Conservation (phyloP, 1,284 basidiomycete genomes). For the Cutaneotrichosporon curvatum region DNA sequence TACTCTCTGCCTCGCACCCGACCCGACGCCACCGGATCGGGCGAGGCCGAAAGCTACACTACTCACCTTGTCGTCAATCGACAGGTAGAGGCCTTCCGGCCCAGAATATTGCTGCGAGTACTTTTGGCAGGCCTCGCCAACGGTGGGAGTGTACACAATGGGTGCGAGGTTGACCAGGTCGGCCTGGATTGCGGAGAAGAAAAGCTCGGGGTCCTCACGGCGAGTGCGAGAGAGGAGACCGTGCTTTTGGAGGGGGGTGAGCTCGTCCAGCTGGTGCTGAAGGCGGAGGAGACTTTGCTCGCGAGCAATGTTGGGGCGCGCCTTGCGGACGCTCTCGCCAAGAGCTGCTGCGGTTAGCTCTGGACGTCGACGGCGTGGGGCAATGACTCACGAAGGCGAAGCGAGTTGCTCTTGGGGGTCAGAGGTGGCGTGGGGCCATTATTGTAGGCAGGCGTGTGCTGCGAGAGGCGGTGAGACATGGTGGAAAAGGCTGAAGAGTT, state of each 20-base stretch:
- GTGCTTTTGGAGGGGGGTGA: constrained; percentile 38
- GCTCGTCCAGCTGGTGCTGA: constrained; percentile 30
- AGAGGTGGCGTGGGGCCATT: constrained; percentile 14
- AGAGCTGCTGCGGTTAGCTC: constrained; percentile 3
- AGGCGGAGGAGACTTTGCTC: constrained; percentile 39
- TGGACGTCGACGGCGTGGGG: neutral
- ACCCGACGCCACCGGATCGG: no score
- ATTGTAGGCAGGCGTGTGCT: constrained; percentile 1
- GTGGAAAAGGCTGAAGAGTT: neutral
- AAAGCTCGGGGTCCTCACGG: constrained; percentile 36
- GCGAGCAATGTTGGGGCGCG: constrained; percentile 8
- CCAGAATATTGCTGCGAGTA: constrained; percentile 73
- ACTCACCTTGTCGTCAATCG: constrained; percentile 69
- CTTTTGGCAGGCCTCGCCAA: constrained; percentile 83
- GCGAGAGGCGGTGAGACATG: constrained; percentile 4
- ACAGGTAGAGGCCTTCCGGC: constrained; percentile 67
- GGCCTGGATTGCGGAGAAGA: constrained; percentile 36
- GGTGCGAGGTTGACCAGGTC: constrained; percentile 51
- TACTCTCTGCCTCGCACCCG: no score
- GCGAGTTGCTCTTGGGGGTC: constrained; percentile 18
- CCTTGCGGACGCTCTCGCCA: constrained; percentile 5
- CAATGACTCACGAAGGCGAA: constrained; percentile 7
- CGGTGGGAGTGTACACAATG: constrained; percentile 84
- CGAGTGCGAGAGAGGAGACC: constrained; percentile 35
- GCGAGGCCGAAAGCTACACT: no score